Conservation (phyloP, 2,329 filamentous ascomycete species). For the Colletotrichum sp. region DNA sequence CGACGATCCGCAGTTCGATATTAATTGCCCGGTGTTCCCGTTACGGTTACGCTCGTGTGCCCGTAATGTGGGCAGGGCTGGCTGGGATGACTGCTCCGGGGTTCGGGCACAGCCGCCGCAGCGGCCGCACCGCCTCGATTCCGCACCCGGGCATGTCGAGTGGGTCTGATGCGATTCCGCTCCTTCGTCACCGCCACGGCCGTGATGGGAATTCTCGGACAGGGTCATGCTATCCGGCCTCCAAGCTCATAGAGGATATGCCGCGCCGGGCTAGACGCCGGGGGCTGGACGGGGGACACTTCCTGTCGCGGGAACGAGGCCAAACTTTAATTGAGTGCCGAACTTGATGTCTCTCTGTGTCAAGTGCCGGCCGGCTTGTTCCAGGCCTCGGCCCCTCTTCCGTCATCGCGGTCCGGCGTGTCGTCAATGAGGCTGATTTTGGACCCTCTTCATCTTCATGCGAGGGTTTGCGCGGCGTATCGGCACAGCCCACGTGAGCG, state of each 20-base stretch:
- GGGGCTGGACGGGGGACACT: background rate
- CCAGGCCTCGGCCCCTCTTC: background rate
- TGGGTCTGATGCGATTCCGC: background rate
- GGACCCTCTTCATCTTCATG: background rate
- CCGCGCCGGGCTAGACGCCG: background rate
- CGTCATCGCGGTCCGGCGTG: background rate
- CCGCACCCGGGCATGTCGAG: background rate
- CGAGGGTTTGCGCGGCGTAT: background rate
- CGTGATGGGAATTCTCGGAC: background rate
- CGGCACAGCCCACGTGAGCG: background rate
- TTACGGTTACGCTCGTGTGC: background rate
- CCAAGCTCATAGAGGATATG: background rate
- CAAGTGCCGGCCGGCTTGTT: background rate
- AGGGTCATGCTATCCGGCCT: background rate
- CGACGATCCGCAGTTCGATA: background rate
- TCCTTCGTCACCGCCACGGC: background rate
- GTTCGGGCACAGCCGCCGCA: background rate
- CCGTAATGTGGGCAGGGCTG: slow-evolving; percentile 4
- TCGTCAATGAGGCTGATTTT: background rate
- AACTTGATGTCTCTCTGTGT: background rate
- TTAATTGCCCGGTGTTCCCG: background rate
- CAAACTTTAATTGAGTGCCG: background rate
- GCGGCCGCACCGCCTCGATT: background rate
- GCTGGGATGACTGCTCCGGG: background rate
- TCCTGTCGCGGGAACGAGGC: background rate